Evolutionary conservation across 768 basidiomycete species (phyloP), one percentile per base, ranked within the genome.

Genomic region (Lactifluus volemus): DNA sequence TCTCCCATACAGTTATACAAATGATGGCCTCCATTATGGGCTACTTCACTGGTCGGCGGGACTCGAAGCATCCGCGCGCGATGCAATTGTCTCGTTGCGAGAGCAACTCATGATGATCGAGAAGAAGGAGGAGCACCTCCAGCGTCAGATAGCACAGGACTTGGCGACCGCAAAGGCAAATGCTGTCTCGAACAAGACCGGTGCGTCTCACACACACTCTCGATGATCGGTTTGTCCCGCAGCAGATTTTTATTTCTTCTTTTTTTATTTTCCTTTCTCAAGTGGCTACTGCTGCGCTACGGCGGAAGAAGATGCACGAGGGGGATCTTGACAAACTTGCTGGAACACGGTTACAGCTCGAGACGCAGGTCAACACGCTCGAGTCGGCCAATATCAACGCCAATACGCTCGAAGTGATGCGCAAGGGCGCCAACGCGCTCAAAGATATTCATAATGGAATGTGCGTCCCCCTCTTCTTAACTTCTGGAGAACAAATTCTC

Each of bases 71-170:
- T 78, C 86, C 30, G 87, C 96, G 49, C 82, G 92, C 65, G 92
- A 97, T 71, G 92, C 97, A 51, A 99, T 99, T 73, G 89, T 98
- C 61, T 81, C 81, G 49, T 79, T 99, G 67, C 84, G 96, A 69
- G 88, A 96, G 75, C 94, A 98, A 73, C 81, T 98, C 64, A 84
- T 92, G 75, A 89, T 96, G 86, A 85, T 98, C 67, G 94, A 98
- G 83, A 99, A 98, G 92, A 98, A 96, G 80, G 97, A 98, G 78
- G 96, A 98, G 73, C 81, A 91, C 73, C 77, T 98, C 63, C 87
- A 89, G 80, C 94, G 90, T 84, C 93, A 95, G 84, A 90, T 97
- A 66, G 93, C 96, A 55, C 93, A 97, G 65, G 96, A 98, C 69
- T 66, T 84, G 68, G 86, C 85, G 81, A 96, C 92, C 77, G 97